Percentiles rank a stretch among this genome's conserved stretches.
These are phyloP conservation scores for Geranium brycei DNA, from an alignment of 345 rosid genomes.

Conservation along the genomic window DNA sequence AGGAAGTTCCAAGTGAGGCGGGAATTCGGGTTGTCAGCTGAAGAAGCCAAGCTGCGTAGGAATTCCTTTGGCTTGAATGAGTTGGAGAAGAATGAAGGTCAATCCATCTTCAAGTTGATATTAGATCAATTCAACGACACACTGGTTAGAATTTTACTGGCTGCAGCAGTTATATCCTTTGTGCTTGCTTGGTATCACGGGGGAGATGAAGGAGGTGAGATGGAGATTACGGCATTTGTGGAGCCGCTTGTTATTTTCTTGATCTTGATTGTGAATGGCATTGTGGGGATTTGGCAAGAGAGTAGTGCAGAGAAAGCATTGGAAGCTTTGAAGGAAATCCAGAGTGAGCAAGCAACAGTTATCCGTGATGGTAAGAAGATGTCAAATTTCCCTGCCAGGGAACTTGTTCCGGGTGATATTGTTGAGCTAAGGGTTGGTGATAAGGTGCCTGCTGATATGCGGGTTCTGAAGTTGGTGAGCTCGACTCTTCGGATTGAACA, in stretches of 20 bases:
- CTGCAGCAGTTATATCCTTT: slow-evolving; percentile 66
- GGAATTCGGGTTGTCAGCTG: slow-evolving; percentile 33
- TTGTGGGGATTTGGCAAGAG: slow-evolving; percentile 91
- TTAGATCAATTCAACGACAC: slow-evolving; percentile 80
- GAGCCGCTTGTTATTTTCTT: slow-evolving; percentile 88
- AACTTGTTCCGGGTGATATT: slow-evolving; percentile 85
- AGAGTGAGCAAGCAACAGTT: slow-evolving; percentile 64
- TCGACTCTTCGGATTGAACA: slow-evolving; percentile 78
- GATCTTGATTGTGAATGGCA: slow-evolving; percentile 81
- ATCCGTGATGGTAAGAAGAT: slow-evolving; percentile 48
- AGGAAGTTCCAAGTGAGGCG: slow-evolving; percentile 36
- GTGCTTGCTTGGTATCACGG: slow-evolving; percentile 72
- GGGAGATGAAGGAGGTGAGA: slow-evolving; percentile 83
- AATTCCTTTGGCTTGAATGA: slow-evolving; percentile 60
- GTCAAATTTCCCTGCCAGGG: slow-evolving; percentile 46
- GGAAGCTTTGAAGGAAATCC: slow-evolving; percentile 89
- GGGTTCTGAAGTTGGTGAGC: slow-evolving; percentile 49
- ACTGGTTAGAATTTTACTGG: slow-evolving; percentile 68
- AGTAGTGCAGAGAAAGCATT: slow-evolving; percentile 83
- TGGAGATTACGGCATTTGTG: slow-evolving; percentile 73
- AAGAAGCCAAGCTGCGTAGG: slow-evolving; percentile 41
- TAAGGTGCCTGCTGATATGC: slow-evolving; percentile 91
- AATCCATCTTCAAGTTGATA: slow-evolving; percentile 45
- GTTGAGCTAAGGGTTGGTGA: slow-evolving; percentile 83
- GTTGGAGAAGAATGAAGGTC: slow-evolving; percentile 67